These are phyloP conservation scores for Cladobotryum protrusum DNA, from an alignment of 2,329 filamentous ascomycete species.

Conservation along the genomic window DNA sequence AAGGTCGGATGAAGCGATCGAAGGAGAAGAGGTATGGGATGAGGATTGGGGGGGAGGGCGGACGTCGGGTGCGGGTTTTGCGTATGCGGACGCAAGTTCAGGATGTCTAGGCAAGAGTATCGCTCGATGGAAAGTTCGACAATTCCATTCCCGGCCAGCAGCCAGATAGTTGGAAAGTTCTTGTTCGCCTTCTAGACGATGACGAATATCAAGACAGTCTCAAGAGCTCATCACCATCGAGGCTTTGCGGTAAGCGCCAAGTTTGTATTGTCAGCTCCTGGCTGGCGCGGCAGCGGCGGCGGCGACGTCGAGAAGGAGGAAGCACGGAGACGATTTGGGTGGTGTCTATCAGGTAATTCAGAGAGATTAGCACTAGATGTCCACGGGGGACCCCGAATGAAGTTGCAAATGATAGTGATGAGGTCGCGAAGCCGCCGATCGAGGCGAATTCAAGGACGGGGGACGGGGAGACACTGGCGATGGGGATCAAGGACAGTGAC, in stretches of 20 bases:
- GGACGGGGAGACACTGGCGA: constrained; percentile 5
- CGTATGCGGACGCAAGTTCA: constrained; percentile 19
- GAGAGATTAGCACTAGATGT: constrained; percentile 8
- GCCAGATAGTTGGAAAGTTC: constrained; percentile 17
- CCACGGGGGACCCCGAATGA: constrained; percentile 1
- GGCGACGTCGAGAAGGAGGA: constrained; percentile 16
- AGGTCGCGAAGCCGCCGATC: constrained; percentile 5
- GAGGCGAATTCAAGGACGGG: constrained; percentile 4
- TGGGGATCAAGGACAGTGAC: constrained; percentile 1
- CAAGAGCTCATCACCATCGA: constrained; percentile 24
- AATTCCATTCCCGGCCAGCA: constrained; percentile 19
- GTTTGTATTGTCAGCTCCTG: constrained; percentile 21
- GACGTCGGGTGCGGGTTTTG: constrained; percentile 29
- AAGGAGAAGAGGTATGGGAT: constrained; percentile 13
- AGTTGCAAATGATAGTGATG: constrained; percentile 2
- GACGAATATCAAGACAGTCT: constrained; percentile 16
- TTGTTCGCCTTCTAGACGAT: constrained; percentile 14
- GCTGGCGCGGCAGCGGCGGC: constrained; percentile 27
- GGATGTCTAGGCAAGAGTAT: constrained; percentile 17
- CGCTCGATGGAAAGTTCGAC: constrained; percentile 20
- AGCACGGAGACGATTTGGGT: constrained; percentile 6
- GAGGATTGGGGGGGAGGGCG: constrained; percentile 18
- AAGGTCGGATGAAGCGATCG: constrained; percentile 16
- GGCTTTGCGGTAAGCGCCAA: constrained; percentile 30
- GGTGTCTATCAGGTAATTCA: constrained; percentile 5